Evolutionary conservation across 352 stramenopile species (phyloP), one percentile per base, ranked within the genome.

Genomic region (Phytophthora citrophthora): DNA sequence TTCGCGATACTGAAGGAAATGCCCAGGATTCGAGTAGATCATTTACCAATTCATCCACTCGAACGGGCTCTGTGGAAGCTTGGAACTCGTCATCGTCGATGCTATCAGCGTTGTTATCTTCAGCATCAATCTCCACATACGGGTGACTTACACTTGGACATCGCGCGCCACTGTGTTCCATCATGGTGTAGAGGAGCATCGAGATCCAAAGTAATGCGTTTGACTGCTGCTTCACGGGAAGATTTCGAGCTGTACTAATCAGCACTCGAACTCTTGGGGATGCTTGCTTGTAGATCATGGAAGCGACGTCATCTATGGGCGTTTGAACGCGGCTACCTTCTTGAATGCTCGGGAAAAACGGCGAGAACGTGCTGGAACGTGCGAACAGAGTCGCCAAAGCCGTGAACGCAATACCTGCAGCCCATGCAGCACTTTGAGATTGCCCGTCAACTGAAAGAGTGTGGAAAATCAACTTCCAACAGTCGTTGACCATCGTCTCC

Each of bases 111-210:
- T 70, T 62, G 3, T 39, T 44, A 4, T 64, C 54, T 38, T 71
- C 66, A 9, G 77, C 48, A 56, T 95, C 87, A 39, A 95, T 84
- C 24, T 89, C 77, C 12, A 95, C 52, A 38, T 86, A 89, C 11
- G 87, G 76, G 9, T 89, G 73, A 55, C 83, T 91, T 11, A 94
- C 38, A 27, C 85, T 77, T 4, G 87, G 81, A 50, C 76, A 91
- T 27, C 68, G 67, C 9, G 81, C 83, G 2, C 87, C 87, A 8
- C 69, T 91, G 20, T 79, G 76, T 38, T 94, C 85, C 79, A 94
- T 93, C 83, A 95, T 93, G 57, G 89, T 90, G 59, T 77, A 87
- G 36, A 91, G 59, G n/a, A 95, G 58, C 87, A 90, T 92, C 1
- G 77, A 50, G 26, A 94, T 64, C 83, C 81, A 93, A 29, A 78